These are phyloP conservation scores for Penicillium samsonianum DNA, from an alignment of 495 filamentous ascomycete species.

Conservation along the genomic window DNA sequence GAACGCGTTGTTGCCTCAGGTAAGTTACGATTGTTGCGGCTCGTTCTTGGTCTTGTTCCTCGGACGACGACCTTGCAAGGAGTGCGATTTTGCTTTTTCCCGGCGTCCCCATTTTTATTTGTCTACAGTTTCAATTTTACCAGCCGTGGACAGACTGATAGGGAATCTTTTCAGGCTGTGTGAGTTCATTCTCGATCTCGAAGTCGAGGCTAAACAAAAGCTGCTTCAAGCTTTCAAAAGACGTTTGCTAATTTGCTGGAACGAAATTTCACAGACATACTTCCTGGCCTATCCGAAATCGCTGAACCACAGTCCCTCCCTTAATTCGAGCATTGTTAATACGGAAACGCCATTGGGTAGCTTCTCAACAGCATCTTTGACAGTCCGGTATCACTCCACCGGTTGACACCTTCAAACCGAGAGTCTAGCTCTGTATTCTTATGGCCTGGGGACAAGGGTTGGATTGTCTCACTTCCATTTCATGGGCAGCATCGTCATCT, in stretches of 20 bases:
- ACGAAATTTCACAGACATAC: slow-evolving; percentile 9
- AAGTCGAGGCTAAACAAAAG: slow-evolving; percentile 15
- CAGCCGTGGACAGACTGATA: slow-evolving; percentile 11
- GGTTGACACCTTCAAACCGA: neutral
- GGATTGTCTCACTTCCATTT: neutral
- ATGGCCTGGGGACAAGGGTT: neutral
- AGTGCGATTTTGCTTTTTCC: slow-evolving; percentile 14
- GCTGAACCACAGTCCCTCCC: neutral
- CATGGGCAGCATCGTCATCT: neutral
- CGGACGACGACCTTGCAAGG: slow-evolving; percentile 37
- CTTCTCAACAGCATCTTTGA: slow-evolving; percentile 1
- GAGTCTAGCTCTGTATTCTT: neutral
- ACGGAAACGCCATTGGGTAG: neutral
- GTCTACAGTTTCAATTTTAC: slow-evolving; percentile 7
- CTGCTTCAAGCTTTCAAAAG: neutral
- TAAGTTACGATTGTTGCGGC: slow-evolving; percentile 20
- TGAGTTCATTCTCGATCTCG: slow-evolving; percentile 10
- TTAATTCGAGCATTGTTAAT: neutral
- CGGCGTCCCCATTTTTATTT: slow-evolving; percentile 14
- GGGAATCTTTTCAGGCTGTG: slow-evolving; percentile 15
- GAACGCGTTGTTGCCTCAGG: slow-evolving; percentile 30
- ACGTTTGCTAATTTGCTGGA: slow-evolving; percentile 2
- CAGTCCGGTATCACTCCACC: neutral
- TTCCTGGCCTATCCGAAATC: neutral
- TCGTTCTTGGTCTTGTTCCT: slow-evolving; percentile 37